Percentiles rank a stretch among this genome's conserved stretches.
Conservation (phyloP, 345 rosid species). For the Anacardium occidentale region DNA sequence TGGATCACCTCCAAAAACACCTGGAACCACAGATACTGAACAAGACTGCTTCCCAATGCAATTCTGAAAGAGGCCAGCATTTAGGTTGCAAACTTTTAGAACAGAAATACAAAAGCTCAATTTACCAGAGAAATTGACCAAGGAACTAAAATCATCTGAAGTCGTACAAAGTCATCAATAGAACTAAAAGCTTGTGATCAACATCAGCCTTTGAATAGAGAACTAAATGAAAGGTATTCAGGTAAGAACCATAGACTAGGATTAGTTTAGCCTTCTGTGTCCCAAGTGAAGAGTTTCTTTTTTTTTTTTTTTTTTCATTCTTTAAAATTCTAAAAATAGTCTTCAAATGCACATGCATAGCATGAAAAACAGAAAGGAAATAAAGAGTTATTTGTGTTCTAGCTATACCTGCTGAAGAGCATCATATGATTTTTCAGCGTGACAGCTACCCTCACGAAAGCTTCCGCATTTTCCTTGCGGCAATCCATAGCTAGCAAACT, state of each 20-base stretch:
- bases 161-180: not conserved
- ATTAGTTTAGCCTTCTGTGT: not conserved
- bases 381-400: not conserved
- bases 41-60: slow-evolving; percentile 57
- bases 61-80: slow-evolving; percentile 38
- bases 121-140: too few relatives aligned
- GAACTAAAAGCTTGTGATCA: not conserved
- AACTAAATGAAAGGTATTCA: not conserved
- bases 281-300: not conserved
- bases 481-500: slow-evolving; percentile 68
- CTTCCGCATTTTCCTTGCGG: slow-evolving; percentile 63
- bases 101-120: too few relatives aligned
- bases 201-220: not conserved
- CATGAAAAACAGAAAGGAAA: not conserved
- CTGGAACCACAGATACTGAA: slow-evolving; percentile 48
- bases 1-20: slow-evolving; percentile 68
- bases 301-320: too few relatives aligned
- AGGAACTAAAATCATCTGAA: not conserved
- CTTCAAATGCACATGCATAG: not conserved
- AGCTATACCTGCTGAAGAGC: slow-evolving; percentile 36
- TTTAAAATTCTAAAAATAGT: not conserved
- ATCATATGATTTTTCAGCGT: slow-evolving; percentile 52
- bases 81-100: too few relatives aligned
- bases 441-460: slow-evolving; percentile 57
- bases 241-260: not conserved